Base-by-base conservation (phyloP, 768 basidiomycete genomes). In the Mycena haematopus region DNA sequence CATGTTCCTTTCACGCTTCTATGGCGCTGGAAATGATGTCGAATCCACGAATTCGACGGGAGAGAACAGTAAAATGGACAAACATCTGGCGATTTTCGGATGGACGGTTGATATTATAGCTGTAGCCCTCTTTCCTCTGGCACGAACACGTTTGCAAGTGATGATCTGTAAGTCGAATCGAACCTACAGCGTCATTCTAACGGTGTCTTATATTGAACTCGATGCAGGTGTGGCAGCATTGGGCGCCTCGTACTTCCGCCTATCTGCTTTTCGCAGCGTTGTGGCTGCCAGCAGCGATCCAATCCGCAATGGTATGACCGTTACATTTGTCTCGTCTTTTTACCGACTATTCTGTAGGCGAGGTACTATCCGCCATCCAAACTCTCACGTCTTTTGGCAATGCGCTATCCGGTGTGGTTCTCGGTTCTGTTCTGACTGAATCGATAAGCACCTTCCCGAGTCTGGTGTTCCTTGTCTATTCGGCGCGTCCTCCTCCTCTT, bases 181-280 rank as follows among this genome's bases (percentile, higher is more conserved):
- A 31, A 31, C 9, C 9, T 33, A 14, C 9, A 17, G 17, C 31
- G 24, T 47, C 21, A 3, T 31, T 31, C 29, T 8, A 36, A 35
- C 22, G 22, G 10, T 31, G 7, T n/a, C 46, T 36, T 9, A 24
- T 31, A 31, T 31, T 42, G 40, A 42, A 19, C 31, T 27, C 5
- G 17, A 35, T 52, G 7, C 21, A 21, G 21, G 11, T 36, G 8
- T 33, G 25, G 46, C 35, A 15, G 22, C 47, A n/a, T 3, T 57
- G 24, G 56, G 56, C 46, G 56, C 35, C 17, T 57, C 56, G 2
- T 57, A 57, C 25, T 57, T 57, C 24, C 56, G 56, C 17, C 3
- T 57, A 36, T 57, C 56, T 24, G 46, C 56, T n/a, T 57, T 57
- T 19, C 56, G 56, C 13, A 57, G 56, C 24, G 56, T 57, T n/a